phyloP scores from a whole-genome alignment of 192 early-diverging fungal species.

The Phlyctochytrium arcticum region DNA sequence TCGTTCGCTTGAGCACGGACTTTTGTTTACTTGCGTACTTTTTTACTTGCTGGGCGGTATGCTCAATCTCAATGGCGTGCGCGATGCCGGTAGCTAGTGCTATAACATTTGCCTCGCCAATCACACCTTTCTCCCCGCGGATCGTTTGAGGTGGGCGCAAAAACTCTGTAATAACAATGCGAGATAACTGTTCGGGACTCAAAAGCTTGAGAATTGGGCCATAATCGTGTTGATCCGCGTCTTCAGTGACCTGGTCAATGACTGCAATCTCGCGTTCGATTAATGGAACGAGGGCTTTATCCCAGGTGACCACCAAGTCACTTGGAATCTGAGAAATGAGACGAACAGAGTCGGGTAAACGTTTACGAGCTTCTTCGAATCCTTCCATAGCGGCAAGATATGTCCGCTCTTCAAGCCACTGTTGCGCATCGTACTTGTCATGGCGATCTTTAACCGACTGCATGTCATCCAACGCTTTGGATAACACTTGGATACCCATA shows the following conservation, averaged over 20 bases:
- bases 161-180: slow-evolving; percentile 81
- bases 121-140: slow-evolving; percentile 30
- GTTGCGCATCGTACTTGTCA: slow-evolving; percentile 65
- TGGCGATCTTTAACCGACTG: slow-evolving; percentile 32
- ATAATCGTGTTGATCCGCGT: slow-evolving; percentile 51
- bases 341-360: slow-evolving; percentile 45
- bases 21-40: slow-evolving; percentile 37
- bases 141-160: slow-evolving; percentile 45
- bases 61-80: slow-evolving; percentile 75
- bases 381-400: slow-evolving; percentile 70
- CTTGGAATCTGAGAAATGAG: slow-evolving; percentile 51
- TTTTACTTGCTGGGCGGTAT: slow-evolving; percentile 68
- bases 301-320: slow-evolving; percentile 62
- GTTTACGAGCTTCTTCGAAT: slow-evolving; percentile 49
- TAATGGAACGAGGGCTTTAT: slow-evolving; percentile 59
- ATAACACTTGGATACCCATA: slow-evolving; percentile 72
- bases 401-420: slow-evolving; percentile 77
- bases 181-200: slow-evolving; percentile 68
- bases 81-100: slow-evolving; percentile 61
- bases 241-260: slow-evolving; percentile 34
- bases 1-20: slow-evolving; percentile 21
- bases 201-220: slow-evolving; percentile 64
- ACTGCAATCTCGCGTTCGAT: slow-evolving; percentile 67
- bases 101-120: slow-evolving; percentile 11
- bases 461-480: slow-evolving; percentile 59